These are phyloP conservation scores for Trametes maxima DNA, from an alignment of 768 basidiomycete genomes.

Conservation along the genomic window DNA sequence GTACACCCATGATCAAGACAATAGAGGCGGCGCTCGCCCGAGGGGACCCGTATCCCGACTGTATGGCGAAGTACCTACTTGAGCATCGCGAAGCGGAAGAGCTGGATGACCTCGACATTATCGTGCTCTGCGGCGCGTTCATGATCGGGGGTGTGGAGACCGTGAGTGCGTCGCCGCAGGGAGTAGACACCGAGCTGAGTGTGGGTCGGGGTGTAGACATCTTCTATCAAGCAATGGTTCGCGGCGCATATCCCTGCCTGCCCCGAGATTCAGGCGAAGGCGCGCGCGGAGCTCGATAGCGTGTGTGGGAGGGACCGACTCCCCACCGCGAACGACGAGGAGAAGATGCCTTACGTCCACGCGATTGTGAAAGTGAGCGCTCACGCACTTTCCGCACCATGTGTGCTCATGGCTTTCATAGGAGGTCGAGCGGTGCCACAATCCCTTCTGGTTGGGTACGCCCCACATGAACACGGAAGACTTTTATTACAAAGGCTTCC, in stretches of 20 bases:
- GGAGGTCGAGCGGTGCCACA: constrained; percentile 29
- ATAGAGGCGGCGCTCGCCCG: constrained; percentile 39
- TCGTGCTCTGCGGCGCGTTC: constrained; percentile 44
- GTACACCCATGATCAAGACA: constrained; percentile 42
- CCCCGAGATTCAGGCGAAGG: constrained; percentile 32
- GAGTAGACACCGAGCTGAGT: not conserved
- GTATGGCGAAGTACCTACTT: constrained; percentile 44
- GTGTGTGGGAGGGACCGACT: constrained; percentile 27
- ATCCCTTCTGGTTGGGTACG: constrained; percentile 35
- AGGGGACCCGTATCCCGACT: constrained; percentile 47
- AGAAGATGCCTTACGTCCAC: constrained; percentile 29
- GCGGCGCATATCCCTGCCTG: constrained; percentile 25
- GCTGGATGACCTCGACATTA: constrained; percentile 43
- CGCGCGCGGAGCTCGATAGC: constrained; percentile 33
- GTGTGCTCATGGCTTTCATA: not conserved
- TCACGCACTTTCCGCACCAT: too few relatives aligned
- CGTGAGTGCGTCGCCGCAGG: constrained; percentile 22
- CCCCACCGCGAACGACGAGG: constrained; percentile 29
- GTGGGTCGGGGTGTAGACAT: constrained; percentile 28
- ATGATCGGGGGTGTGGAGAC: constrained; percentile 51
- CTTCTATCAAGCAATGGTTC: constrained; percentile 39
- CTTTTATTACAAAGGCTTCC: constrained; percentile 34
- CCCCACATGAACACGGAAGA: constrained; percentile 37
- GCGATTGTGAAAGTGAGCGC: constrained; percentile 32
- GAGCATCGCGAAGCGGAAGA: constrained; percentile 31